Base-by-base conservation (phyloP, 1,284 basidiomycete genomes). In the Apiotrichum brassicae region DNA sequence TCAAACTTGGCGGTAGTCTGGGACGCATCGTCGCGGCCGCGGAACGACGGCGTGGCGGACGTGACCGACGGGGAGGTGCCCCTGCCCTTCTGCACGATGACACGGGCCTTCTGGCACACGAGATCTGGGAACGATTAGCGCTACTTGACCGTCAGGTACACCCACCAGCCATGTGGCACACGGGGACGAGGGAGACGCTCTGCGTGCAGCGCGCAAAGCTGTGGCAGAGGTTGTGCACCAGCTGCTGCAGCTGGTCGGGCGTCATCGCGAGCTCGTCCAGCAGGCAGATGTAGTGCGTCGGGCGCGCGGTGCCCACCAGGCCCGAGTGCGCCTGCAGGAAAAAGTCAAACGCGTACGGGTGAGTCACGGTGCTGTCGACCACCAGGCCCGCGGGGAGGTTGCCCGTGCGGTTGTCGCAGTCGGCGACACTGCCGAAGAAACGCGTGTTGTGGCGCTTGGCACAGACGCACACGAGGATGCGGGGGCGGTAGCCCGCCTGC, bases 111-210 rank as follows among this genome's bases (percentile, higher is more conserved):
- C 48, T 66, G 65, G 48, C 65, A 68, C 23, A 68, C 65, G 33
- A 70, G 63, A 43, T 70, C 67, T 69, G 50, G 43, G 13, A 12
- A 16, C n/a, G n/a, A n/a, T n/a, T 33, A 16, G 6, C 32, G 7
- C 6, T 8, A 12, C 20, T 11, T 13, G 7, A n/a, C n/a, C n/a
- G n/a, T n/a, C n/a, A n/a, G n/a, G n/a, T n/a, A n/a, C 23, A 55
- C 60, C 58, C 60, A 68, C 75, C 73, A 26, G 74, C 72, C 47
- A 75, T 75, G 65, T 75, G 75, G 33, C 71, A 74, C n/a, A 72
- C 70, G 0, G 75, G 74, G 2, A 74, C 62, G 34, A 68, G 51
- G 33, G 59, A 57, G 46, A 66, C 72, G n/a, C 71, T 62, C 34
- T 65, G 63, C 3, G 75, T 76, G 23, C 75, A 75, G 23, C 76